These are phyloP conservation scores for Fraxinus pennsylvanica DNA, from an alignment of 257 asterid species.

Conservation along the genomic window DNA sequence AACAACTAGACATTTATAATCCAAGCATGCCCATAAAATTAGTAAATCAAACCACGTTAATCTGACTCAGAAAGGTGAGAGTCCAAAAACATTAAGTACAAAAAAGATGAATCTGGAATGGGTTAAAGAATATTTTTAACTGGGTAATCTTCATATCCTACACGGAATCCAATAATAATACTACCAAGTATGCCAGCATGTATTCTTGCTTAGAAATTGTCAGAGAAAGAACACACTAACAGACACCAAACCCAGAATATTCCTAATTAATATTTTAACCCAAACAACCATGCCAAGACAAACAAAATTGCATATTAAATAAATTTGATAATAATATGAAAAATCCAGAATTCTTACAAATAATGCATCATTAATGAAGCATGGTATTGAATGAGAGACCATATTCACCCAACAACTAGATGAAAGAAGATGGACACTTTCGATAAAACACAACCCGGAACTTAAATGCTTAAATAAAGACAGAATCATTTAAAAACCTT, in stretches of 20 bases:
- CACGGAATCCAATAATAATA: conserved; percentile 27
- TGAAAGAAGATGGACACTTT: not conserved
- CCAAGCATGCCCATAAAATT: not conserved
- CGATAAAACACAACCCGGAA: conserved; percentile 20
- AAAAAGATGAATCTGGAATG: conserved; percentile 34
- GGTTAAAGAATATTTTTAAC: conserved; percentile 30
- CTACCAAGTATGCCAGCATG: not conserved
- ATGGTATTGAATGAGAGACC: conserved; percentile 7
- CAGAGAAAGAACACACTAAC: conserved; percentile 32
- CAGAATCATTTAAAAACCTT: conserved; percentile 26
- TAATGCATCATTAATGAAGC: conserved; percentile 1
- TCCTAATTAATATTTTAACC: conserved; percentile 24
- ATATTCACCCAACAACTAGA: not conserved
- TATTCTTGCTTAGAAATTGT: conserved; percentile 41
- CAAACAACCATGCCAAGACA: conserved; percentile 29
- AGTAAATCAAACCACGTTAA: not conserved
- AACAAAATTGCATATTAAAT: not conserved
- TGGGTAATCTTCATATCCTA: conserved; percentile 47
- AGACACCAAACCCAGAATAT: conserved; percentile 31
- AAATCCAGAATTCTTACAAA: not conserved
- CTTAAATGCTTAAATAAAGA: not conserved
- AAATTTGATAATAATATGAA: not conserved
- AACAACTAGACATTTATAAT: conserved; percentile 10
- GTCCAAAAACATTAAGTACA: not conserved
- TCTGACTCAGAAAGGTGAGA: not conserved